Base-by-base conservation (phyloP, 1,284 basidiomycete genomes). In the Rhodotorula sp. region DNA sequence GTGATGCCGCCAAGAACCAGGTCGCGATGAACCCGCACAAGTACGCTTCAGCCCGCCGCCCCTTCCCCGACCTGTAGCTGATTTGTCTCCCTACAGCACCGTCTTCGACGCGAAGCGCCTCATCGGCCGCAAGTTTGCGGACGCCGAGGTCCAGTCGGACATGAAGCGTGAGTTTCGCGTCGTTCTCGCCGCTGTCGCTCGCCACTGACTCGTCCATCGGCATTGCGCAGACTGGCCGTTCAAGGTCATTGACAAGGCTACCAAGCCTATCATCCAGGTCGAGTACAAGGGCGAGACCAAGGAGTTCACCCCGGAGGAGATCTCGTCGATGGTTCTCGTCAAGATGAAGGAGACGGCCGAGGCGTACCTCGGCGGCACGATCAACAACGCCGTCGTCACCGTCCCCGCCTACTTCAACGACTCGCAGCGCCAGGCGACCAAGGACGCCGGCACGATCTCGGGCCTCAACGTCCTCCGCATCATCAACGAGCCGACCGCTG, bases 291-390 rank as follows among this genome's bases (percentile, higher is more conserved):
- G 93, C 70, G 93, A 97, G 85, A 84, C 86, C 77, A 97, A 97
- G 85, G 88, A 90, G 83, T 97, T 97, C 82, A 91, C 92, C 41
- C 93, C 94, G 54, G 93, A 97, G 82, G 95, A 98, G 84, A 89
- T 99, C 80, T 97, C 94, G 7, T 94, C 96, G 71, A 99, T 99
- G 95, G 88, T 99, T 77, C 88, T 77, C 50, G 84, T 88, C 78
- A 98, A 98, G 87, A 98, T 98, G 96, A 94, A 92, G 87, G 96
- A 98, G 86, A 93, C 89, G 69, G 95, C 95, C 60, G 96, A 98
- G 86, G 91, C 95, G 42, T 97, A 98, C 85, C 89, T 99, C 78
- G 96, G 95, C 74, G 84, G 83, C 67, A 88, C 85, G 75, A 86
- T 96, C 81, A 88, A 83, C 81, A 91, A 95, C 81, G 96, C 96